phyloP scores from a whole-genome alignment of 2,329 filamentous ascomycete species.

The Pestalotiopsis fici region DNA sequence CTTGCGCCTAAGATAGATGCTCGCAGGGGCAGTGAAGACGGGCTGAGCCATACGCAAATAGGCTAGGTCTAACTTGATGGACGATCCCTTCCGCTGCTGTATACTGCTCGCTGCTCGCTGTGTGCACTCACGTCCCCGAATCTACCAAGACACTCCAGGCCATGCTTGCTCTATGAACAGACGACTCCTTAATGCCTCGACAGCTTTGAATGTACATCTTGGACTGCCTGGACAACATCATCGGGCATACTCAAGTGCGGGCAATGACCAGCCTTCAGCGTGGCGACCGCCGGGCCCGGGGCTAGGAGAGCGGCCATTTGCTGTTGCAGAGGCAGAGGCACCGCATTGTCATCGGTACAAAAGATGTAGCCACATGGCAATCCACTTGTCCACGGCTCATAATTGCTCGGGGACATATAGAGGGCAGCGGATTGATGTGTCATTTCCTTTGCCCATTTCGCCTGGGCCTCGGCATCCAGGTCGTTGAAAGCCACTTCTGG shows the following conservation, averaged over 20 bases:
- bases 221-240: conserved; percentile 12
- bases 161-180: too few relatives aligned
- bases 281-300: conserved; percentile 1
- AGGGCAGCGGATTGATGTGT: conserved; percentile 14
- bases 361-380: conserved; percentile 17
- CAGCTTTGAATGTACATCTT: conserved; percentile 3
- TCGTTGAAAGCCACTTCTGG: conserved; percentile 15
- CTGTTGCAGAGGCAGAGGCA: conserved; percentile 15
- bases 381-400: conserved; percentile 16
- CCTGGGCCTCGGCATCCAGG: conserved; percentile 4
- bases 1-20: too few relatives aligned
- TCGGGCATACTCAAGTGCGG: conserved; percentile 14
- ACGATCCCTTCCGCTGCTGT: too few relatives aligned
- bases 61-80: too few relatives aligned
- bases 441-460: conserved; percentile 14
- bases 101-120: too few relatives aligned
- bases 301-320: conserved; percentile 16
- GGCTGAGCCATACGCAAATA: too few relatives aligned
- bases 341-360: conserved; percentile 13
- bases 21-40: too few relatives aligned
- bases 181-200: background rate
- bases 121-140: too few relatives aligned
- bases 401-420: conserved; percentile 12
- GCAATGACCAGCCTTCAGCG: conserved; percentile 16
- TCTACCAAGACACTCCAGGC: too few relatives aligned